A percentile compares a stretch with the other conserved stretches of the same genome.
Conservation (phyloP, 176 grass and related monocot species). For the Microstegium vimineum region DNA sequence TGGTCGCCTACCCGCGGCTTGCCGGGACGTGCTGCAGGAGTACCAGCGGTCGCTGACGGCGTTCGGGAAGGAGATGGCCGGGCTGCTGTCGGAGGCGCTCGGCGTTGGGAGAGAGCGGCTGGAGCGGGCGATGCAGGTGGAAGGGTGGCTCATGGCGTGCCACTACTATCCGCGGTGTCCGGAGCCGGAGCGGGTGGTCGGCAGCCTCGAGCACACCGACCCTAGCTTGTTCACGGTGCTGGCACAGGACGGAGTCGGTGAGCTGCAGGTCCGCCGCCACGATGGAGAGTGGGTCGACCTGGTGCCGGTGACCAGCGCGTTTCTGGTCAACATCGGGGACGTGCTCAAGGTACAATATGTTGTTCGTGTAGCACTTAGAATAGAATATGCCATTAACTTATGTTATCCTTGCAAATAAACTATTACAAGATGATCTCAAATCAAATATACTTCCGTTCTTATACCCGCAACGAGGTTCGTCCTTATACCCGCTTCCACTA, state of each 20-base stretch:
- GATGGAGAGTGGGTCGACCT: conserved; percentile 35
- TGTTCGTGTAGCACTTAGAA: background rate
- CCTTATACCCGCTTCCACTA: no score
- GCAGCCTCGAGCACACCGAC: conserved; percentile 41
- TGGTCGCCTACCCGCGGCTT: conserved; percentile 8
- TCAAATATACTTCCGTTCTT: no score
- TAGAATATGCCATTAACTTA: background rate
- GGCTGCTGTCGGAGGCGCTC: conserved; percentile 46
- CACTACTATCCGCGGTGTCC: conserved; percentile 60
- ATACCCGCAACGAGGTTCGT: no score
- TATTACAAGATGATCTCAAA: background rate
- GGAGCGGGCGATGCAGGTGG: conserved; percentile 26
- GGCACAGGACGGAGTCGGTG: conserved; percentile 35
- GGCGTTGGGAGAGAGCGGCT: conserved; percentile 17
- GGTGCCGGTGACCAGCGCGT: conserved; percentile 12
- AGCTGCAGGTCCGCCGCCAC: conserved; percentile 28
- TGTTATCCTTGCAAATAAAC: background rate
- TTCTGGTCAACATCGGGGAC: conserved; percentile 45
- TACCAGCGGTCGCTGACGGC: conserved; percentile 3
- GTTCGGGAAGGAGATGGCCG: conserved; percentile 25
- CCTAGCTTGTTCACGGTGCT: conserved; percentile 40
- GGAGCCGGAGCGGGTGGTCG: conserved; percentile 30
- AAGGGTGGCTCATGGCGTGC: conserved; percentile 40
- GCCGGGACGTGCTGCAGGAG: conserved; percentile 23
- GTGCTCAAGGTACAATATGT: conserved; percentile 37